Conservation (phyloP, 768 basidiomycete species). For the Auriscalpium microsporum region DNA sequence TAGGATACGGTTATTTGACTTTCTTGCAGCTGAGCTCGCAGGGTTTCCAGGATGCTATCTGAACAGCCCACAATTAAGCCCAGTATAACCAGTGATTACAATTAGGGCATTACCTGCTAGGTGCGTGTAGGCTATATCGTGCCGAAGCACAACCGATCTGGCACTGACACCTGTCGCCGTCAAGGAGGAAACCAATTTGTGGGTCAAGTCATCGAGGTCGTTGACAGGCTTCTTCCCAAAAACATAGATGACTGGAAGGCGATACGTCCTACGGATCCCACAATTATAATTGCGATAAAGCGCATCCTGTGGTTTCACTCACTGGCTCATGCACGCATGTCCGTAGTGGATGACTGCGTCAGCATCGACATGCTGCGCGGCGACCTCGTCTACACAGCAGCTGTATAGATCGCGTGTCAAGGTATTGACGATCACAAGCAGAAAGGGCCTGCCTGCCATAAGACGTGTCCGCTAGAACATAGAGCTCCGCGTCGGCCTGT, state of each 20-base stretch:
- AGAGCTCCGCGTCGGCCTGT: slow-evolving; percentile 49
- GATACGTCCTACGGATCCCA: slow-evolving; percentile 52
- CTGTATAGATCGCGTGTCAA: slow-evolving; percentile 28
- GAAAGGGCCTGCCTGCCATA: slow-evolving; percentile 72
- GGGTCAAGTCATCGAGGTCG: neutral
- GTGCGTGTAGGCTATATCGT: slow-evolving; percentile 76
- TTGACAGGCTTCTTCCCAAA: slow-evolving; percentile 73
- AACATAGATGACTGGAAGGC: slow-evolving; percentile 84
- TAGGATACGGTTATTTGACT: slow-evolving; percentile 22
- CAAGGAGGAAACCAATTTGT: too few relatives aligned
- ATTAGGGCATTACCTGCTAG: slow-evolving; percentile 40
- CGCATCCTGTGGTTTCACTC: neutral
- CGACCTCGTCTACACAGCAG: slow-evolving; percentile 95
- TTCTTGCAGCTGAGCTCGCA: neutral
- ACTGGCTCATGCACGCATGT: slow-evolving; percentile 93
- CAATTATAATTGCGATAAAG: too few relatives aligned
- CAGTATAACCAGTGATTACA: neutral
- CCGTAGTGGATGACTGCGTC: slow-evolving; percentile 93
- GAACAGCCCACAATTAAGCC: neutral
- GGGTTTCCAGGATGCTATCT: slow-evolving; percentile 26
- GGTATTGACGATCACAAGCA: neutral
- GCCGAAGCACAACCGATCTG: slow-evolving; percentile 46
- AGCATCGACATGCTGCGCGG: slow-evolving; percentile 88
- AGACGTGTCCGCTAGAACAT: slow-evolving; percentile 94
- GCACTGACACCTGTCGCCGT: slow-evolving; percentile 7